Evolutionary conservation across 2,329 filamentous ascomycete species (phyloP).

Genomic region (Talaromyces sp.): DNA sequence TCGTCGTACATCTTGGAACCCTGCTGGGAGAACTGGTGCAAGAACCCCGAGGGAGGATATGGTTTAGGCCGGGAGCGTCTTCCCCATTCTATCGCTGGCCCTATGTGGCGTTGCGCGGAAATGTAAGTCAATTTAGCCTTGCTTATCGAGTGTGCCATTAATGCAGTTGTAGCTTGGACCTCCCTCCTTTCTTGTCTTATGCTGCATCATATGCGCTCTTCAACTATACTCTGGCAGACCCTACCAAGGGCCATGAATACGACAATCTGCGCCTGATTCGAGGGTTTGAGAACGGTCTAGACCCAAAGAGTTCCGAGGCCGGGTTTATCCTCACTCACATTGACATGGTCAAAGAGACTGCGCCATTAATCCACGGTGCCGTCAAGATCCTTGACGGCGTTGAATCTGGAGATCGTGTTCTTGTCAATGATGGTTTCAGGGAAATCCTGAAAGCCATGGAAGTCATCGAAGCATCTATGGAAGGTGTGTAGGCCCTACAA

Average conservation of each 20-base stretch:
- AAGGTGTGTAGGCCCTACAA: constrained; percentile 44
- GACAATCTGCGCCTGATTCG: constrained; percentile 74
- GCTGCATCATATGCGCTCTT: constrained; percentile 59
- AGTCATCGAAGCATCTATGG: constrained; percentile 75
- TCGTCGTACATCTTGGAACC: constrained; percentile 89
- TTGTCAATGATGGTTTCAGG: constrained; percentile 61
- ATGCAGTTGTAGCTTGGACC: constrained; percentile 52
- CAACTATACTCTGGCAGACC: constrained; percentile 58
- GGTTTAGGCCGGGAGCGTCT: constrained; percentile 70
- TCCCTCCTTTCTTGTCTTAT: constrained; percentile 91
- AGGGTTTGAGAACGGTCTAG: constrained; percentile 84
- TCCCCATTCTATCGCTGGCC: constrained; percentile 69
- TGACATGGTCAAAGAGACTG: constrained; percentile 88
- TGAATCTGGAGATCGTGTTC: constrained; percentile 44
- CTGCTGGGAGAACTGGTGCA: constrained; percentile 68
- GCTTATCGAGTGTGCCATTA: neutral
- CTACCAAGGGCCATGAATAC: constrained; percentile 51
- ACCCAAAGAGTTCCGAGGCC: constrained; percentile 82
- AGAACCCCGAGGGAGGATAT: constrained; percentile 60
- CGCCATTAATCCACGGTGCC: constrained; percentile 67
- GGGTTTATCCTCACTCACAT: constrained; percentile 95
- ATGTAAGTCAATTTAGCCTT: constrained; percentile 58
- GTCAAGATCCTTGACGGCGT: constrained; percentile 60
- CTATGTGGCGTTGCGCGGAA: constrained; percentile 77
- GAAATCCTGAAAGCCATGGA: constrained; percentile 59